Evolutionary conservation across 2,329 filamentous ascomycete species (phyloP).

Genomic region (Pseudogymnoascus sp.): DNA sequence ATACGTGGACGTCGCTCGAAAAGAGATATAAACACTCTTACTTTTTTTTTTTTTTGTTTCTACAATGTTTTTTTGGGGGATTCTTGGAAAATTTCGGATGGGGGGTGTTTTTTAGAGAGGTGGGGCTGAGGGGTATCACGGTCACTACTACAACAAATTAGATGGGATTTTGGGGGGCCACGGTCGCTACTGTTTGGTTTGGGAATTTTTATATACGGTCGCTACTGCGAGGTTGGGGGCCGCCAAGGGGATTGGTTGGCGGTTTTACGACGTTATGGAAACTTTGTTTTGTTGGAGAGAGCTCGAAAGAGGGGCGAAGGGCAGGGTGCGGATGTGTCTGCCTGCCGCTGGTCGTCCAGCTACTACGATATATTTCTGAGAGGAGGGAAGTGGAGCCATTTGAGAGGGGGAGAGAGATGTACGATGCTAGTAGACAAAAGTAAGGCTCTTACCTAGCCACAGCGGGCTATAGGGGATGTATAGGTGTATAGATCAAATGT

Average conservation of each 20-base stretch:
- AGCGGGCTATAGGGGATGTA: neutral
- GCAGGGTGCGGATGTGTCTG: neutral
- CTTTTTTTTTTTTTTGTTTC: neutral
- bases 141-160: neutral
- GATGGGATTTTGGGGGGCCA: neutral
- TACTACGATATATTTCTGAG: neutral
- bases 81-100: neutral
- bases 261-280: conserved; percentile 3
- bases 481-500: conserved; percentile 1
- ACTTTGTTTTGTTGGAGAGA: neutral
- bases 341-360: neutral
- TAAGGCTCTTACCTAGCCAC: neutral
- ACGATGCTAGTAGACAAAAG: conserved; percentile 6
- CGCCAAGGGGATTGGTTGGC: neutral
- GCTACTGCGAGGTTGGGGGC: neutral
- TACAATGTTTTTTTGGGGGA: neutral
- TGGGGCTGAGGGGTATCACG: neutral
- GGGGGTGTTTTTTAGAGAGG: neutral
- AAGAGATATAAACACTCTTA: neutral
- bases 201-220: neutral
- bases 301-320: neutral
- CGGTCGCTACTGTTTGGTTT: neutral
- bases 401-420: neutral
- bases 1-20: neutral
- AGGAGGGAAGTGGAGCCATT: neutral